These are phyloP conservation scores for Spiraea crenata DNA, from an alignment of 331 rosid species.

Conservation along the genomic window DNA sequence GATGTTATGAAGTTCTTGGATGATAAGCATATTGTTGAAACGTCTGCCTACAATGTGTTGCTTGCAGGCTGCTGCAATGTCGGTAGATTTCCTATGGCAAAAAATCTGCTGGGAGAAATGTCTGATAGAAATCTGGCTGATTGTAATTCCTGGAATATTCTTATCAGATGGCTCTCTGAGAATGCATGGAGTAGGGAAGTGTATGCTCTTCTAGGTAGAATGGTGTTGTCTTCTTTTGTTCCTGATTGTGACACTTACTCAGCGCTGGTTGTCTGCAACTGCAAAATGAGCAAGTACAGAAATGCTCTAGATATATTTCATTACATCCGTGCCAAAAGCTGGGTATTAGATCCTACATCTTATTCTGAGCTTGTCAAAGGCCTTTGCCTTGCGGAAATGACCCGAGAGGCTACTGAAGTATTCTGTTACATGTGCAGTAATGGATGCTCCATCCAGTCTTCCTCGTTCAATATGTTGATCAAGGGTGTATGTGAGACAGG, in stretches of 20 bases:
- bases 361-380: conserved; percentile 67
- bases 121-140: conserved; percentile 43
- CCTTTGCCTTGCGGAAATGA: conserved; percentile 51
- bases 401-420: conserved; percentile 53
- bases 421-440: conserved; percentile 63
- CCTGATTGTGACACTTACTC: conserved; percentile 52
- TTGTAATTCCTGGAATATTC: conserved; percentile 55
- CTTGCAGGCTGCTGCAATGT: conserved; percentile 69
- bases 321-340: conserved; percentile 31
- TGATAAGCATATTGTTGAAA: conserved; percentile 46
- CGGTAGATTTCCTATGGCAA: conserved; percentile 47
- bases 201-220: conserved; percentile 59
- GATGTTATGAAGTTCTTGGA: conserved; percentile 67
- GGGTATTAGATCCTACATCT: conserved; percentile 57
- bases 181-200: conserved; percentile 46
- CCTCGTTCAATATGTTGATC: conserved; percentile 58
- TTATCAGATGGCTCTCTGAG: conserved; percentile 46
- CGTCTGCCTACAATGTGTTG: conserved; percentile 64
- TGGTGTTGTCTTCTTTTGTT: conserved; percentile 48
- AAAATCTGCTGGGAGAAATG: conserved; percentile 53
- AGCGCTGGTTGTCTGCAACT: conserved; percentile 52
- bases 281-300: conserved; percentile 36
- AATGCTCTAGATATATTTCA: conserved; percentile 42
- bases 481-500: conserved; percentile 55
- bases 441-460: conserved; percentile 46